phyloP scores from a whole-genome alignment of 176 grass and related monocot genomes.

The Miscanthus lutarioriparius region DNA sequence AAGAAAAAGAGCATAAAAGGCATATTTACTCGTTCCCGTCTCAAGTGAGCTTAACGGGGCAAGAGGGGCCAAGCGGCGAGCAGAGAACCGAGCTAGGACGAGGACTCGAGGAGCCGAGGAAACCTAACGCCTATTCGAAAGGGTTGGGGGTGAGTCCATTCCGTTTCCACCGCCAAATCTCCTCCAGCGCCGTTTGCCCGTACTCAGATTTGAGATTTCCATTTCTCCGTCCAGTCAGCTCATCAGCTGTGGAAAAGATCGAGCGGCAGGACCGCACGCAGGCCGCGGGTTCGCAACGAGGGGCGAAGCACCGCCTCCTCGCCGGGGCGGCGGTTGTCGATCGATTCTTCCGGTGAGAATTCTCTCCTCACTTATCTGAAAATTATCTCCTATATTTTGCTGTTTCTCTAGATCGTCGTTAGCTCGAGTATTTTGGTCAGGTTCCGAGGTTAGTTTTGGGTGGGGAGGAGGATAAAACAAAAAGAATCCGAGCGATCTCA shows the following conservation, averaged over 20 bases:
- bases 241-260: not conserved
- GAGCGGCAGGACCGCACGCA: not conserved
- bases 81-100: not conserved
- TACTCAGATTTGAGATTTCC: not conserved
- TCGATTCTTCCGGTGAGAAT: constrained; percentile 16
- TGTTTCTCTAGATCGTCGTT: not conserved
- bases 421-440: not conserved
- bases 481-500: not conserved
- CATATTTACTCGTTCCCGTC: too few species aligned
- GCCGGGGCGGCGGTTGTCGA: not conserved
- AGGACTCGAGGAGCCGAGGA: not conserved
- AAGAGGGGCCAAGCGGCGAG: not conserved
- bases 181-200: not conserved
- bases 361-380: too few species aligned
- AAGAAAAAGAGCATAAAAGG: too few species aligned
- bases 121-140: not conserved
- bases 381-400: not conserved
- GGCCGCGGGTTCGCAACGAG: not conserved
- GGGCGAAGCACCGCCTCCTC: not conserved
- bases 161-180: not conserved
- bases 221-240: not conserved
- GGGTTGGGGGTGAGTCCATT: not conserved
- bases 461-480: not conserved
- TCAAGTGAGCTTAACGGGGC: not conserved
- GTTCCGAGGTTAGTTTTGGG: not conserved